Base-by-base conservation (phyloP, 345 rosid species). In the Streptanthus diversifolius region DNA sequence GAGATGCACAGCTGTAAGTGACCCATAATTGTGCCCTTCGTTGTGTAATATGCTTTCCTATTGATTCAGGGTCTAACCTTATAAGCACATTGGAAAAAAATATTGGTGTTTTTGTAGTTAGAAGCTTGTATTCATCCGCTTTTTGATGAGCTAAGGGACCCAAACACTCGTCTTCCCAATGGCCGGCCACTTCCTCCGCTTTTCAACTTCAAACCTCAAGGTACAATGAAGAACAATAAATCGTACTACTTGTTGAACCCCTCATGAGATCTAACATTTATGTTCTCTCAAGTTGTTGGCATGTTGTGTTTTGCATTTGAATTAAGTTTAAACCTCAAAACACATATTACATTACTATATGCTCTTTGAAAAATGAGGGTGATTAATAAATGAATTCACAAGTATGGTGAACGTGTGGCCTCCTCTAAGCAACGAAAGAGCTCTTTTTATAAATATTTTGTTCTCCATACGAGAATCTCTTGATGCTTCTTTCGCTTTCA, bases 171-270 rank as follows among this genome's bases (percentile, higher is more conserved):
- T 56, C 92, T 91, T 32, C 97, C 97, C 63, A 91, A 83, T 61
- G 96, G 96, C 49, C 93, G 98, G 43, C 98, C 98, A 59, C 93
- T 92, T 70, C 98, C 98, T 43, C 98, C 98, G 18, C 84, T 92
- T 63, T 88, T 92, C 65, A 89, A 92, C 73, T 89, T 89, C 70
- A 92, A 87, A 77, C 80, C 92, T 7, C 87, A 84, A 86, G 98
- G 91, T 87, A 53, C 41, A 61, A 37, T 41, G 49, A 35, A 57
- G 49, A 30, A 45, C 27, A 63, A 3, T 62, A 40, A 41, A 62
- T 43, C 52, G 15, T 58, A 58, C 63, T 36, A 21, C 29, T 59
- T 19, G 30, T 36, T 60, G 60, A 49, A 14, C 25, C 45, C 40
- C 35, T 51, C 24, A 32, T 2, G 51, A 35, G 17, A 64, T 37